Base-by-base conservation (phyloP, 2,329 filamentous ascomycete species). In the Ophiostoma piceae region DNA sequence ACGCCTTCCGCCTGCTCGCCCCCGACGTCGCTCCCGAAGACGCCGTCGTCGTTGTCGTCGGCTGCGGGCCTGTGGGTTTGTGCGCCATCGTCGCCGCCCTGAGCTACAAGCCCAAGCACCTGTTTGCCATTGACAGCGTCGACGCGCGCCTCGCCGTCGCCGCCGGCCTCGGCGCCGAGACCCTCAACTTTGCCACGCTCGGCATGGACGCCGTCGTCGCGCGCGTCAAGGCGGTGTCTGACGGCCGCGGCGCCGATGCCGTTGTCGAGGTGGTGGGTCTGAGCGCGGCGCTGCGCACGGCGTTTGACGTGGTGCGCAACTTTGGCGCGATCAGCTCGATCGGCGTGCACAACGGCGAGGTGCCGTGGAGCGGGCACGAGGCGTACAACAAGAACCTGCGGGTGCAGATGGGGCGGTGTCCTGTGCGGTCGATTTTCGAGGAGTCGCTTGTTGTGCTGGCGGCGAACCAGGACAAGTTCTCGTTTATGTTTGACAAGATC, bases 21-120 rank as follows among this genome's bases (percentile, higher is more conserved):
- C 71, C 81, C 16, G 83, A 87, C 72, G 54, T 72, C 16, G 83
- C 88, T 70, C 85, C 89, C 68, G 79, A 83, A 22, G 86, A 92
- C 66, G 86, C 88, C 71, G 91, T 89, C 0, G 88, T 92, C 0
- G 90, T 96, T 1, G 81, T 96, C 26, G 86, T 97, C 71, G 94
- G 94, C 5, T 96, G 93, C 76, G 94, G 94, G 0, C 90, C 90
- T 0, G 90, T 97, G 3, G 94, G 92, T 1, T 84, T 97, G 14
- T 97, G 94, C 77, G 92, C 93, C 19, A 81, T 96, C 70, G 84
- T 94, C 72, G 90, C 92, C 71, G 90, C 91, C 6, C 82, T 90
- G n/a, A 88, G 92, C 75, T 89, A 88, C 78, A 86, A 87, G 73
- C 92, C 92, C 0, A 90, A 88, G 77, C 84, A 91, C 75, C 79